A percentile compares a stretch with the other conserved stretches of the same genome.
These are phyloP conservation scores for Xanthoconium stramineum DNA, from an alignment of 768 basidiomycete species.

Conservation along the genomic window DNA sequence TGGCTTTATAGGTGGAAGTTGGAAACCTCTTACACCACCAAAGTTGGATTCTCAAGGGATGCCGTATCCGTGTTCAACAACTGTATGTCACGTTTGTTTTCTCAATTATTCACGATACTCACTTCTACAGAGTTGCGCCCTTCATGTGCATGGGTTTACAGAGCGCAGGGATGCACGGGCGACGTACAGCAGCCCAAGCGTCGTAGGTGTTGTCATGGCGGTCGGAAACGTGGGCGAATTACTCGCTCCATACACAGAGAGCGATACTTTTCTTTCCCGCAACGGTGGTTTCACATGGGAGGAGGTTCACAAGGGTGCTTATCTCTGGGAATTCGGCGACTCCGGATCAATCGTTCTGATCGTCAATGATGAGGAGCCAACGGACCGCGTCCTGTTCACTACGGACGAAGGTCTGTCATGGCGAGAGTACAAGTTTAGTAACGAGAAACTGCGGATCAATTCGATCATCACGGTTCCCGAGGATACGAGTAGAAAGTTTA, in stretches of 20 bases:
- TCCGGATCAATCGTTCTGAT: constrained; percentile 92
- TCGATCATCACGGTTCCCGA: constrained; percentile 83
- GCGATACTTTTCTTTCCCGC: constrained; percentile 94
- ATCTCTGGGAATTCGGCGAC: constrained; percentile 98
- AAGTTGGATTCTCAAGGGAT: constrained; percentile 68
- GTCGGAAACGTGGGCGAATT: constrained; percentile 93
- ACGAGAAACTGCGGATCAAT: constrained; percentile 69
- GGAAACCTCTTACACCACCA: constrained; percentile 83
- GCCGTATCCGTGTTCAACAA: constrained; percentile 63
- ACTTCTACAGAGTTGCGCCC: constrained; percentile 62
- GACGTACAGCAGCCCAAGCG: constrained; percentile 89
- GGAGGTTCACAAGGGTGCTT: constrained; percentile 97
- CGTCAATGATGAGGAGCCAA: constrained; percentile 93
- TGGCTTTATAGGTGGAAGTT: constrained; percentile 61
- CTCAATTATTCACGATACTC: not conserved
- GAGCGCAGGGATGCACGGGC: constrained; percentile 87
- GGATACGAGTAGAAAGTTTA: constrained; percentile 90
- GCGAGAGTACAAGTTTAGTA: constrained; percentile 80
- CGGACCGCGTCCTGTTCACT: constrained; percentile 85
- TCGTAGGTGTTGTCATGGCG: constrained; percentile 91
- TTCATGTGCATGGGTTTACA: constrained; percentile 95
- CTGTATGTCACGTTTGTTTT: constrained; percentile 41
- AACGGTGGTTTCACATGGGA: constrained; percentile 98
- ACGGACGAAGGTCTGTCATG: constrained; percentile 86
- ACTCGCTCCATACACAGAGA: constrained; percentile 77